Evolutionary conservation across 345 rosid genomes (phyloP).

Genomic region (Conringia planisiliqua): DNA sequence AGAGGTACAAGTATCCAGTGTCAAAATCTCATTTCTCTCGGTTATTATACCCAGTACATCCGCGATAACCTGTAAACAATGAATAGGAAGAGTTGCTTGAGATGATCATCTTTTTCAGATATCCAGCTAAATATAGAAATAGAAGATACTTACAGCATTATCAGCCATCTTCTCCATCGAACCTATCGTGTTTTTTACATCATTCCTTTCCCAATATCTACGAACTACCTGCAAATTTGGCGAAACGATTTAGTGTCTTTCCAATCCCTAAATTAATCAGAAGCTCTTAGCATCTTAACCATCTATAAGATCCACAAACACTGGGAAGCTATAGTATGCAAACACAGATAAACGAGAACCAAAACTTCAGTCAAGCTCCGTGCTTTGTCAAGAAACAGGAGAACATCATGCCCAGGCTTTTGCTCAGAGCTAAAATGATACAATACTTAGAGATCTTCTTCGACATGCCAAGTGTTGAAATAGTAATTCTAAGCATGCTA

Average conservation of each 20-base stretch:
- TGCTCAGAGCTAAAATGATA: not conserved
- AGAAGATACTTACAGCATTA: slow-evolving; percentile 56
- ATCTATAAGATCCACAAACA: not conserved
- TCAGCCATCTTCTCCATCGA: slow-evolving; percentile 96
- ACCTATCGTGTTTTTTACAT: slow-evolving; percentile 67
- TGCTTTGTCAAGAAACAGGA: slow-evolving; percentile 7
- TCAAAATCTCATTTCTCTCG: slow-evolving; percentile 68
- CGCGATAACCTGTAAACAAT: slow-evolving; percentile 67
- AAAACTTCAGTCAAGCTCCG: not conserved
- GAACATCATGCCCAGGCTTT: not conserved
- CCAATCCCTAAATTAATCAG: slow-evolving; percentile 2
- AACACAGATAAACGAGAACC: not conserved
- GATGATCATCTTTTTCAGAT: not conserved
- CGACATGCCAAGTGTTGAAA: not conserved
- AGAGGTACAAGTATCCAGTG: slow-evolving; percentile 74
- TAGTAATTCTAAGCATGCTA: not conserved
- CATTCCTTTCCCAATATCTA: slow-evolving; percentile 88
- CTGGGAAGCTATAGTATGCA: not conserved
- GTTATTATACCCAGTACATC: slow-evolving; percentile 66
- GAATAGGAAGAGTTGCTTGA: not conserved
- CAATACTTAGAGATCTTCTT: not conserved
- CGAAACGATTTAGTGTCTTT: slow-evolving; percentile 22
- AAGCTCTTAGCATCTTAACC: slow-evolving; percentile 28
- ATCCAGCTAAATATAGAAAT: not conserved
- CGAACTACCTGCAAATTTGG: slow-evolving; percentile 58